Conservation (phyloP, 2,329 filamentous ascomycete genomes). For the Gaeumannomyces sp. region DNA sequence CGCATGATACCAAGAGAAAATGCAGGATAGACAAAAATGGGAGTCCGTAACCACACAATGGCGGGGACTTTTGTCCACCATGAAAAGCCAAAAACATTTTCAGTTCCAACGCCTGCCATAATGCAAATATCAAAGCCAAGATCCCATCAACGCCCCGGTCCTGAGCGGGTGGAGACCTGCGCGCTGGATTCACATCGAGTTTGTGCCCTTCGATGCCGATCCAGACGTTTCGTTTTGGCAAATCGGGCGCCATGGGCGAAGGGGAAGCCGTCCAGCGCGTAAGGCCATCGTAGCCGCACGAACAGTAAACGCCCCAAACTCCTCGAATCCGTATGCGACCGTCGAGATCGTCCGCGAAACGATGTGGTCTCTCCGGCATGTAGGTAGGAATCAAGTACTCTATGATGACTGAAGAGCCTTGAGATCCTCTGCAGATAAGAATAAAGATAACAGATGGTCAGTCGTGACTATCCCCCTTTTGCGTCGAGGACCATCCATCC, state of each 20-base stretch:
- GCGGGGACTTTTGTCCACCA: not conserved
- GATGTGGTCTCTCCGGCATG: not conserved
- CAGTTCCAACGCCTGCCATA: constrained; percentile 2
- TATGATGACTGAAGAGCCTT: constrained; percentile 13
- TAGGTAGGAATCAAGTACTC: not conserved
- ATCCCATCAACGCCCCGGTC: not conserved
- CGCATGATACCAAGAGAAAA: not conserved
- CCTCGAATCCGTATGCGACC: not conserved
- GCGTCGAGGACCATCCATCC: not conserved
- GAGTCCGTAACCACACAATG: constrained; percentile 4
- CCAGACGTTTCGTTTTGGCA: not conserved
- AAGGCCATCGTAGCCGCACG: not conserved
- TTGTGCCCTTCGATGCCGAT: not conserved
- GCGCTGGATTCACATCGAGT: not conserved
- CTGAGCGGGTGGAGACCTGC: not conserved
- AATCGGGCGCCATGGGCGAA: not conserved
- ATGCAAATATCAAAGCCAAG: constrained; percentile 3
- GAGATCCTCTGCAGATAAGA: constrained; percentile 11
- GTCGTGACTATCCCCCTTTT: not conserved
- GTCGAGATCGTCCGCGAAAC: not conserved
- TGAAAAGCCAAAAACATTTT: constrained; percentile 12
- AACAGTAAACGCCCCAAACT: not conserved
- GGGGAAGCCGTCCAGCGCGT: not conserved
- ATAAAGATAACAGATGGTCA: not conserved
- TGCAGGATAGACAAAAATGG: constrained; percentile 9